These are phyloP conservation scores for Perkinsus chesapeaki DNA, from an alignment of 169 alveolate genomes.

Conservation along the genomic window DNA sequence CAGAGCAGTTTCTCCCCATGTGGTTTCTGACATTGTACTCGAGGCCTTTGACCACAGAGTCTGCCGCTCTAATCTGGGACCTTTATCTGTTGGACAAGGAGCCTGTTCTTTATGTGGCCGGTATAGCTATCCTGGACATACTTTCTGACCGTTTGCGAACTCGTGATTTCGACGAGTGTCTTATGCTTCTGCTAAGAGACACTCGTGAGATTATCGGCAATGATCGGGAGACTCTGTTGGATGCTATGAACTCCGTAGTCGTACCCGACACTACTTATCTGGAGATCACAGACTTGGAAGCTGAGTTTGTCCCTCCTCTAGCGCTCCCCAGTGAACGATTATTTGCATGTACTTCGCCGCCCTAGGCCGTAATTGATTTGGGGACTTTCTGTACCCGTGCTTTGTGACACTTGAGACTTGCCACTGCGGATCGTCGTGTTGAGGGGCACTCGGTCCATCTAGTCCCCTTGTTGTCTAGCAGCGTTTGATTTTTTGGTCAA, in stretches of 20 bases:
- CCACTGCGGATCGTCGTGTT: not conserved
- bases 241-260: not conserved
- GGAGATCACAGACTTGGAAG: not conserved
- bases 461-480: not conserved
- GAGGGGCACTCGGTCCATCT: not conserved
- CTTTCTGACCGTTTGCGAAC: not conserved
- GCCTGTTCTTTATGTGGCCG: not conserved
- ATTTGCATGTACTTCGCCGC: not conserved
- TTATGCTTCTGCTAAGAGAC: not conserved
- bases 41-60: not conserved
- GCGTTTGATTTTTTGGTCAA: not conserved
- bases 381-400: not conserved
- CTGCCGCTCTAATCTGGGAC: not conserved
- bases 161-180: slow-evolving; percentile 1
- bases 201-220: not conserved
- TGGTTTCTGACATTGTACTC: not conserved
- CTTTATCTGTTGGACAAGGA: not conserved
- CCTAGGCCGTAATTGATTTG: not conserved
- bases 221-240: not conserved
- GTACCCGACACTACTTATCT: not conserved
- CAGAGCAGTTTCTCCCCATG: not conserved
- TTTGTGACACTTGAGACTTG: not conserved
- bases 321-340: not conserved
- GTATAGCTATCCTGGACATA: not conserved
- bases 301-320: not conserved